A percentile compares a stretch with the other conserved stretches of the same genome.
These are phyloP conservation scores for Arthrobotrys conoides DNA, from an alignment of 2,329 filamentous ascomycete species.

Conservation along the genomic window DNA sequence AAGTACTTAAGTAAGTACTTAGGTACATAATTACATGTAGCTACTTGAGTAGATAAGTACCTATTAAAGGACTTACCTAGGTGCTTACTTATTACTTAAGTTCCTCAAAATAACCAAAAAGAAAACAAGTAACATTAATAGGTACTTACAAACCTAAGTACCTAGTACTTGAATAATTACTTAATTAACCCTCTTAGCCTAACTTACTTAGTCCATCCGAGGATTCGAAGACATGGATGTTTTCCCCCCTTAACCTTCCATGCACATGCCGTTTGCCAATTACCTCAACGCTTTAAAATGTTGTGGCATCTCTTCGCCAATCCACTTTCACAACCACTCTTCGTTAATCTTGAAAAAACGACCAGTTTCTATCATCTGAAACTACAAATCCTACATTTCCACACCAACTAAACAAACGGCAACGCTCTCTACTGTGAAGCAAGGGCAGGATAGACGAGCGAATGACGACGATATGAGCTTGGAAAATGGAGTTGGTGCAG, in stretches of 20 bases:
- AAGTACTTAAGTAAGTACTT: too few species aligned
- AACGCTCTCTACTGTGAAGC: background rate
- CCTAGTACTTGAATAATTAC: too few species aligned
- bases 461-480: constrained; percentile 36
- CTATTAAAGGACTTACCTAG: too few species aligned
- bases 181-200: too few species aligned
- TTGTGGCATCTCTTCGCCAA: constrained; percentile 22
- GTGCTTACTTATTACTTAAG: too few species aligned
- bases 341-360: background rate
- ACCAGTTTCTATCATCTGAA: background rate
- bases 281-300: constrained; percentile 29
- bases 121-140: too few species aligned
- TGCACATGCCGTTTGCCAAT: background rate
- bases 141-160: too few species aligned
- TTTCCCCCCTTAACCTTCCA: background rate
- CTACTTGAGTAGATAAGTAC: too few species aligned
- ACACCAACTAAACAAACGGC: background rate
- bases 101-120: too few species aligned
- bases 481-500: constrained; percentile 18
- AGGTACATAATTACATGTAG: too few species aligned
- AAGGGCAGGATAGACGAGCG: constrained; percentile 1
- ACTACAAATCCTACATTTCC: background rate
- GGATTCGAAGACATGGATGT: background rate
- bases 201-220: too few species aligned
- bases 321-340: background rate